Percentiles rank a stretch among this genome's conserved stretches.
phyloP scores from a whole-genome alignment of 805 yeast genomes.

The Candida anglica region DNA sequence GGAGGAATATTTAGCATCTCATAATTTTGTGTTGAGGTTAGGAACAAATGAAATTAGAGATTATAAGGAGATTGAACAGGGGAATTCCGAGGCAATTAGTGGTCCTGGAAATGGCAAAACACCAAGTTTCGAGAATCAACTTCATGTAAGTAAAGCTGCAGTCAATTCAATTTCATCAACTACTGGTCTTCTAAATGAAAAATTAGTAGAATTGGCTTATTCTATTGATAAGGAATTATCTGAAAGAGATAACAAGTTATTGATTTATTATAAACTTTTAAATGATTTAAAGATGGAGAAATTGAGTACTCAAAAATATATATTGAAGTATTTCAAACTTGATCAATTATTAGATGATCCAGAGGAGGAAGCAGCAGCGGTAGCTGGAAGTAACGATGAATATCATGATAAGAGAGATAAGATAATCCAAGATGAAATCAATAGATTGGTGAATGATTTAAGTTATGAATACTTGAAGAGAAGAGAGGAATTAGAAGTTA shows the following conservation, averaged over 20 bases:
- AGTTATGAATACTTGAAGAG: conserved; percentile 30
- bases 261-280: conserved; percentile 21
- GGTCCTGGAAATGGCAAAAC: background rate
- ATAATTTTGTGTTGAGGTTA: conserved; percentile 22
- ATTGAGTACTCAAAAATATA: conserved; percentile 22
- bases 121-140: conserved; percentile 28
- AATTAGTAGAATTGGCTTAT: conserved; percentile 34
- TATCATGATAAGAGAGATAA: conserved; percentile 16
- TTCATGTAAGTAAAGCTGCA: conserved; percentile 32
- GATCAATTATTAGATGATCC: conserved; percentile 28
- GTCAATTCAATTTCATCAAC: conserved; percentile 29
- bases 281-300: conserved; percentile 20
- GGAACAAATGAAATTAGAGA: conserved; percentile 8
- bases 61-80: background rate
- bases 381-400: conserved; percentile 4
- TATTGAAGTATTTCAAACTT: conserved; percentile 25
- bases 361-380: conserved; percentile 10
- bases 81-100: background rate
- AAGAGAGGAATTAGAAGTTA: conserved; percentile 23
- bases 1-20: conserved; percentile 38
- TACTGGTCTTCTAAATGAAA: conserved; percentile 32
- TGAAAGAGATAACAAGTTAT: conserved; percentile 30
- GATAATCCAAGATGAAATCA: conserved; percentile 38
- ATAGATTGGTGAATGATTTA: conserved; percentile 35
- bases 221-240: conserved; percentile 34